Base-by-base conservation (phyloP, 352 stramenopile genomes). In the Aphanomyces cochlioides region DNA sequence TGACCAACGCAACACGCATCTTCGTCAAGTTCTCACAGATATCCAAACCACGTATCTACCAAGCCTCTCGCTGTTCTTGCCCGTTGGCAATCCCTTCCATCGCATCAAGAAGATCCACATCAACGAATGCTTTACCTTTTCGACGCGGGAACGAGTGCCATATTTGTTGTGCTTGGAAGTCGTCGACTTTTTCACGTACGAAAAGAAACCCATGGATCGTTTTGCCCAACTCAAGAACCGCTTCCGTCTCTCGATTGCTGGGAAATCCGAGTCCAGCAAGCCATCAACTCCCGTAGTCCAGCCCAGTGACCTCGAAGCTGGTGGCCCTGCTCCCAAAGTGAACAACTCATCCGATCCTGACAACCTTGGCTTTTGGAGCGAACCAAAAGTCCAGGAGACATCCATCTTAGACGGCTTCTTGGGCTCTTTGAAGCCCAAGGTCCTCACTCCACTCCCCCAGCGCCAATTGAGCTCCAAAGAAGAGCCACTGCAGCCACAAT, bases 61-160 rank as follows among this genome's bases (percentile, higher is more conserved):
- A 3, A 92, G 82, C 69, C 88, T 90, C 50, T 88, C 84, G 40
- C 78, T 94, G 10, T 94, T 92, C 47, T 39, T 94, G 2, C 86
- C 86, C 3, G 83, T 92, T 8, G 84, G 84, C 19, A 91, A 94
- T 58, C 78, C 82, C 34, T 89, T 82, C 53, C 86, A 94, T 48
- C 81, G 83, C 4, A 72, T 94, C 40, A 92, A 92, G 73, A 79
- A 78, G 21, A 85, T 94, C 47, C 86, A 92, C 65, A 78, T 92
- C 7, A 77, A 75, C 5, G 86, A 94, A 59, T 90, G 84, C 67
- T 94, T 94, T 74, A 92, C 84, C 0, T 94, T 94, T 59, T 91
- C 83, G 15, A 93, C 86, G 8, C 68, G 86, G 19, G 86, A 94
- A 60, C 84, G 86, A n/a, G 86, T 94, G 6, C 86, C 86, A 34